Evolutionary conservation across 352 stramenopile species (phyloP), one percentile per base, ranked within the genome.

Genomic region (Pythium phragmitis): DNA sequence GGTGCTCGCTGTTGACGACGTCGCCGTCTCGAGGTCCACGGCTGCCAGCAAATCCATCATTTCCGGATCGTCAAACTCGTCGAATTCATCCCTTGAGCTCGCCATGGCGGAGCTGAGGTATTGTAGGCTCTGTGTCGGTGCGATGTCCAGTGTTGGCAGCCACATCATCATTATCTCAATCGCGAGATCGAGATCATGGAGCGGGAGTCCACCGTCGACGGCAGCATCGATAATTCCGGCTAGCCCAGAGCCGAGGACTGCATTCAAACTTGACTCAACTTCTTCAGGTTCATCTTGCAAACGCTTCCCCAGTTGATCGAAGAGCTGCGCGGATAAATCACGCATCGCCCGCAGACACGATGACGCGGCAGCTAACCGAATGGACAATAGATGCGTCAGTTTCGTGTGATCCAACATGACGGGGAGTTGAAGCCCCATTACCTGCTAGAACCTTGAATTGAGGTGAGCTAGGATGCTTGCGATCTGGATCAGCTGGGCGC

Each of bases 1-100:
- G 11, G 26, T n/a, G 14, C 34, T 53, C 12, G 17, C 13, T 12
- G 33, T 49, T 0, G n/a, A 33, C 3, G 60, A 16, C 21, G 13
- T 13, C 4, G 42, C n/a, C 21, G 41, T 69, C 16, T 85, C 75
- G 7, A 88, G 53, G 36, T 91, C 75, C 14, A 88, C 67, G 4
- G 34, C 68, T 6, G 80, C 80, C 26, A 73, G 74, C 33, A 79
- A 28, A 49, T 78, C 63, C 49, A 86, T 77, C 43, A 83, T 73
- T 16, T 73, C 65, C 7, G 49, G 41, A 30, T 81, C 73, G 33
- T 81, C 77, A 62, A 87, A 90, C 49, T 87, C 72, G 55, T 77
- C 68, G 58, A 80, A 77, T 34, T 73, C 69, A 6, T 62, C 34
- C 23, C 14, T 26, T 14, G 42, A 33, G 16, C 17, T 33, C 0